Base-by-base conservation (phyloP, 805 yeast species). In the Kazachstania psychrophila region DNA sequence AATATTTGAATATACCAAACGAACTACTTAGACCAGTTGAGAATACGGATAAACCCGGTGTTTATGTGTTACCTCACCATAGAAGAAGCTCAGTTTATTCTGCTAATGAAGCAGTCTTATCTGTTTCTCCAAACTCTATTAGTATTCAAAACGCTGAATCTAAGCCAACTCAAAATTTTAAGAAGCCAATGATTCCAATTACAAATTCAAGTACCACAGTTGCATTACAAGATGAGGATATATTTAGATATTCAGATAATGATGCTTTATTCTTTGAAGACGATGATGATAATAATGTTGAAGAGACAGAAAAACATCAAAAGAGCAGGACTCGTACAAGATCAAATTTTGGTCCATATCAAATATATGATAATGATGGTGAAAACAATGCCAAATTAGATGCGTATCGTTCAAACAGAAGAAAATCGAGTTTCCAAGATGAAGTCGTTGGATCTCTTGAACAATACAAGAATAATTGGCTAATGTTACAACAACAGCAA, bases 61-160 rank as follows among this genome's bases (percentile, higher is more conserved):
- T 54, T 20, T 72, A 72, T 44, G 60, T 72, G 15, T 77, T 76
- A 19, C 78, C 78, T 11, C 77, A 72, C 47, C 75, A 70, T 40
- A 62, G 78, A 46, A 59, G 66, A 36, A 60, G 41, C 44, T 48
- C 45, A 34, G 30, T 34, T 31, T 42, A 51, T 22, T 33, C 52
- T 4, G 37, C 47, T 2, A 44, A 47, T 23, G 61, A 54, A 26
- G 48, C 52, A 10, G 45, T 49, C 2, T 35, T 54, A 26, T 44
- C 56, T 5, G 52, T 49, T 12, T 35, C 46, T 6, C 37, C 44
- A 28, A 51, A 53, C 34, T 39, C 51, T 4, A 31, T 49, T 9
- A 47, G 46, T 25, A 33, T 27, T 11, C 20, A 30, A 20, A 14
- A 18, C 6, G 23, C 9, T 16, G 25, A 20, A n/a, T 16, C 18